These are phyloP conservation scores for Cicer pinnatifidum DNA, from an alignment of 306 rosid species.

Conservation along the genomic window DNA sequence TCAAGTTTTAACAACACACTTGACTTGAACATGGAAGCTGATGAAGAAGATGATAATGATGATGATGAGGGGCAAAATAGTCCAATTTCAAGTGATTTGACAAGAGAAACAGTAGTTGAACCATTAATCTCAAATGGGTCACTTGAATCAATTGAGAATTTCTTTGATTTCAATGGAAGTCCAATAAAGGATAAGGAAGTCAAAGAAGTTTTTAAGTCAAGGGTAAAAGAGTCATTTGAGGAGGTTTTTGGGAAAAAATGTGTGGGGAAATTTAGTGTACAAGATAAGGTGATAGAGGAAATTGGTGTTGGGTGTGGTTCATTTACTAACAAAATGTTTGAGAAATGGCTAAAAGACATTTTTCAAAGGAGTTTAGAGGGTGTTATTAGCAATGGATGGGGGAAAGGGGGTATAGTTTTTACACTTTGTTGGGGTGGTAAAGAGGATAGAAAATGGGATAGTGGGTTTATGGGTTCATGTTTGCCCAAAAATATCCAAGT, in stretches of 20 bases:
- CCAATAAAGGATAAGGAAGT: slow-evolving; percentile 55
- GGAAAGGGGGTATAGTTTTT: slow-evolving; percentile 67
- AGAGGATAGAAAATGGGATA: slow-evolving; percentile 65
- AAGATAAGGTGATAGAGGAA: slow-evolving; percentile 73
- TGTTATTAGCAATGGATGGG: slow-evolving; percentile 56
- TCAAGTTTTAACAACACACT: slow-evolving; percentile 71
- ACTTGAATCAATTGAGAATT: slow-evolving; percentile 58
- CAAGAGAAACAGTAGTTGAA: slow-evolving; percentile 57
- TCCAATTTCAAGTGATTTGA: slow-evolving; percentile 68
- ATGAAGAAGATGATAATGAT: slow-evolving; percentile 56
- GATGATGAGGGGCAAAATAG: slow-evolving; percentile 53
- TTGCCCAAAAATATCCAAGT: slow-evolving; percentile 77
- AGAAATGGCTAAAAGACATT: slow-evolving; percentile 87
- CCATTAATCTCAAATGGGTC: slow-evolving; percentile 50
- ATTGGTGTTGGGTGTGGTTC: slow-evolving; percentile 64
- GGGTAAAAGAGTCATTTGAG: slow-evolving; percentile 60
- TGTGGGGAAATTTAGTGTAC: slow-evolving; percentile 65
- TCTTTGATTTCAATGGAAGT: slow-evolving; percentile 58
- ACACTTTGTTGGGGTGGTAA: slow-evolving; percentile 85
- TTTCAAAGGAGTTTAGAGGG: slow-evolving; percentile 68
- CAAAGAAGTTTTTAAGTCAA: slow-evolving; percentile 56
- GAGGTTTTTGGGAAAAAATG: slow-evolving; percentile 55
- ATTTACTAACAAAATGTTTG: slow-evolving; percentile 81
- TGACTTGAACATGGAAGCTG: slow-evolving; percentile 82
- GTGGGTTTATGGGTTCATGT: slow-evolving; percentile 77